Evolutionary conservation across 148 eudicot genomes (phyloP), one percentile per base, ranked within the genome.

Genomic region (Heliosperma pusillum): DNA sequence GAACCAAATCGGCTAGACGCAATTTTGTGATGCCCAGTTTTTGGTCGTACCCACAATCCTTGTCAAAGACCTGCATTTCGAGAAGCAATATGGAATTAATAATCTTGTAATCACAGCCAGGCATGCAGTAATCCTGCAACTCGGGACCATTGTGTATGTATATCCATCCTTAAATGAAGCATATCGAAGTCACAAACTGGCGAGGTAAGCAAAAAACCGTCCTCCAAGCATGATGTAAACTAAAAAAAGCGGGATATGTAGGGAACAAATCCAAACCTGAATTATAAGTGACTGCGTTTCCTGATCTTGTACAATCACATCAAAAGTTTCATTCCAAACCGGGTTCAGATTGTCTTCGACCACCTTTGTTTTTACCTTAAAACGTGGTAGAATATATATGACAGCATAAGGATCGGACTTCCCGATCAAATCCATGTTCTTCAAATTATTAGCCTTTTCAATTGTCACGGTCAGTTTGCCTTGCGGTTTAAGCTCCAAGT

Each of bases 401-500:
- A 87, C 84, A 25, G 82, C 86, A 71, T 95, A 95, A 44, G 98
- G 98, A 88, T 95, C 98, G 52, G 98, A 95, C 79, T 95, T 95
- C 79, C 98, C 98, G 77, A 95, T 87, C 84, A 90, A 69, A 77
- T 95, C 98, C 87, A 64, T 87, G 86, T 95, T 95, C 86, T 95
- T 90, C 84, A 95, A 80, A 72, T 83, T 86, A 79, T 78, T 92
- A 80, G 97, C 98, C 85, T 72, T 87, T 79, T 90, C 87, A 25
- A 92, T 82, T 77, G 97, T 92, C 65, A 95, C 83, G n/a, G 88
- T 87, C 78, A 95, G 79, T 77, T 79, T 85, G 45, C 98, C 98
- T 73, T 90, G 96, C 27, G 98, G 98, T 88, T 89, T 95, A 77
- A 95, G 98, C 92, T 95, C 98, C 87, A 95, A 86, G 1, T 90